Evolutionary conservation across 345 rosid species (phyloP), one percentile per base, ranked within the genome.

Genomic region (Nasturtium officinale): DNA sequence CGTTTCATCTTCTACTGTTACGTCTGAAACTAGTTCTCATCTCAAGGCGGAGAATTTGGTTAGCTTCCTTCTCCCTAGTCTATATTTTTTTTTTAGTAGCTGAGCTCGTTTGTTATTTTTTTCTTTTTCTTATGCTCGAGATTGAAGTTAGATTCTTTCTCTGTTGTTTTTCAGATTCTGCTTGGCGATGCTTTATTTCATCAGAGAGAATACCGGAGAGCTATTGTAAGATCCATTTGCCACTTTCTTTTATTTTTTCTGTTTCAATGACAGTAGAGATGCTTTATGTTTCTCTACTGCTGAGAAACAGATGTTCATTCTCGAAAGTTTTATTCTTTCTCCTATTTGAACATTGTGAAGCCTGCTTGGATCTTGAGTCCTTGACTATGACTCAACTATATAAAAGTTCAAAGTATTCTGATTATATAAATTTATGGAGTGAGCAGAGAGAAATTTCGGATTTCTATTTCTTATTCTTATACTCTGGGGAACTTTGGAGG

Each of bases 11-110:
- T 85, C 96, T 57, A 67, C 88, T 12, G 83, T 81, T 53, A 90
- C 82, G 65, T 73, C 85, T 43, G 99, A 95, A 65, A 75, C 96
- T 60, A 86, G 73, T 71, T 90, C 98, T 20, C 96, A 90, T 53
- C 87, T 87, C 80, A 95, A 95, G 58, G 92, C 98, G 12, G 98
- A 95, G 73, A 90, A 85, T 83, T 84, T 90, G 89, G 99, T 90
- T 11, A 20, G 69, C 54, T 63, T 72, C 65, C 16, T 30, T 46
- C 40, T 63, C 46, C 61, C 7, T 64, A 20, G 16, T 54, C 16
- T 5, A 57, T 32, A 10, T 30, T 33, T 40, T 5, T 18, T 6
- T 20, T 18, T 21, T 35, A 38, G 52, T 69, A 45, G 48, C 69
- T 37, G 32, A 56, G 15, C 30, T 5, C 23, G 40, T 52, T 67